Base-by-base conservation (phyloP, 495 filamentous ascomycete genomes). In the Rostrohypoxylon terebratum region DNA sequence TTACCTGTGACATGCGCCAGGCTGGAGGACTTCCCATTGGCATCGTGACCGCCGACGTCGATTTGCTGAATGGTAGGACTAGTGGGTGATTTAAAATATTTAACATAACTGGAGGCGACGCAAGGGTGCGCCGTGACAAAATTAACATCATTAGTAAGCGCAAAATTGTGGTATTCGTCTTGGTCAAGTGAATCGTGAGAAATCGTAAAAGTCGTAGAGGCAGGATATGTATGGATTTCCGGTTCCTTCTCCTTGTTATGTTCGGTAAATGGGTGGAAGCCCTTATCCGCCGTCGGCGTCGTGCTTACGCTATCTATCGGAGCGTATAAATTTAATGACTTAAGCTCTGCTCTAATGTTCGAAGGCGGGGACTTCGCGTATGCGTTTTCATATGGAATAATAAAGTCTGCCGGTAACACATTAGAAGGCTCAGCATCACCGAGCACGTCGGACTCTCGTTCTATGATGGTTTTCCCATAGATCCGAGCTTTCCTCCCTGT, bases 101-200 rank as follows among this genome's bases (percentile, higher is more conserved):
- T 85, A 7, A 84, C 78, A 68, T 83, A 84, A 7, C 79, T 80
- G 1, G 89, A 89, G 5, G 87, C 84, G 4, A 85, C 85, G 51
- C 90, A 92, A 51, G 88, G 88, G 61, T 90, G 87, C 0, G 87
- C 87, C 7, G 90, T 89, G 47, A 91, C 82, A 74, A 92, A 92
- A 69, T 86, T 85, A 45, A 90, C 85, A 68, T 92, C 89, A 71
- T 90, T 85, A n/a, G 76, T 77, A 57, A 92, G 75, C 3, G 83
- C 73, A 47, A 87, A 84, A 6, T 81, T 80, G 42, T 85, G 69
- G 16, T 83, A 75, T 40, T 76, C 81, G 36, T 77, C 80, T 16
- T 81, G 75, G 0, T 72, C 75, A 18, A 78, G 73, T 3, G 77
- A 77, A n/a, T 77, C 69, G 40, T 81, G 70, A 23, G 77, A 82